Base-by-base conservation (phyloP, 208 protist species). In the Zelonia costaricensis region DNA sequence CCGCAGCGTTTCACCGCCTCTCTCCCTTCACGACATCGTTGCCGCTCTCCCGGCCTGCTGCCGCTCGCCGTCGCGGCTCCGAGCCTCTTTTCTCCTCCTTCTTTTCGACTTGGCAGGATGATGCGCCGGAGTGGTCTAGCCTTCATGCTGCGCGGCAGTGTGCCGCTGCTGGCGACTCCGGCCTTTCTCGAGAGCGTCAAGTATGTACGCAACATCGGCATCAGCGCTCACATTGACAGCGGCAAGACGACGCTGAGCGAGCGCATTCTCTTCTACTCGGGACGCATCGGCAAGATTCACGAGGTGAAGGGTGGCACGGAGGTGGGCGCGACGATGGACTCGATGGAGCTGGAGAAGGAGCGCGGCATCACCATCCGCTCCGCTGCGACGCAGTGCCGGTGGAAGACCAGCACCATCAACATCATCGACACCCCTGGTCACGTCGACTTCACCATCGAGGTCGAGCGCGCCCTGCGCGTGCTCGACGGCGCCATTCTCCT, bases 361-460 rank as follows among this genome's bases (percentile, higher is more conserved):
- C 98, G 99, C 58, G 98, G 97, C 43, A 99, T 99, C 71, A 99
- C 98, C 40, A 99, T 99, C 76, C 92, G 98, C 67, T 98, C 93
- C 20, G 98, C 98, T 13, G 98, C 98, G 27, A 99, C 98, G 30
- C 96, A 99, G 76, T 96, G 86, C 55, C 67, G 72, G 20, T 99
- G 98, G 98, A 87, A 88, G 23, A 94, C 97, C 40, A 74, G 78
- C 61, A 85, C 94, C 54, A 98, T 99, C 69, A 99, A 99, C 78
- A 95, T 99, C 54, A 99, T 99, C 69, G 98, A 99, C 85, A 99
- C 98, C 18, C 98, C 98, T 31, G 98, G 97, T 40, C 98, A 99
- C 85, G 98, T 99, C 12, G 98, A 99, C 87, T 99, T 99, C 82
- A 99, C 98, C 40, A 99, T 99, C 49, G 98, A 99, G 74, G 98